Conservation (phyloP, 2,329 filamentous ascomycete genomes). For the Ceratocystis huliohia region DNA sequence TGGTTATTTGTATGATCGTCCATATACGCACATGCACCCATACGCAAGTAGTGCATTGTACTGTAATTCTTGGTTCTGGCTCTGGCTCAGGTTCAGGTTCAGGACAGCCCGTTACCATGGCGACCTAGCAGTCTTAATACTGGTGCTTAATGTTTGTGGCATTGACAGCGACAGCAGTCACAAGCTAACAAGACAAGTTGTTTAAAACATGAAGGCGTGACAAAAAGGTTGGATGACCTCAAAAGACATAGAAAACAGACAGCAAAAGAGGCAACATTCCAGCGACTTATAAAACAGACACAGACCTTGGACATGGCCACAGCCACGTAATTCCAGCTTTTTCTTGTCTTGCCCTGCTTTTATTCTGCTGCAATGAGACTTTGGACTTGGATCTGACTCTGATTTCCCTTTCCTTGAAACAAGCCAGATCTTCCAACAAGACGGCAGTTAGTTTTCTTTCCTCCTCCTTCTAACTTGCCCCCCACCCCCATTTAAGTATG, state of each 20-base stretch:
- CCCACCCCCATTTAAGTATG: not conserved
- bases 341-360: not conserved
- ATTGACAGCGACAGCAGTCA: not conserved
- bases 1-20: not conserved
- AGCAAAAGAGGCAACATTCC: not conserved
- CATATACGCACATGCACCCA: not conserved
- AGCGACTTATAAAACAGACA: not conserved
- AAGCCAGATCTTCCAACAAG: not conserved
- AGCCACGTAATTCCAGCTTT: not conserved
- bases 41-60: not conserved
- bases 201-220: not conserved
- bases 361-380: not conserved
- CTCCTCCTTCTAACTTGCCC: not conserved
- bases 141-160: not conserved
- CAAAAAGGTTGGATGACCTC: not conserved
- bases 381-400: not conserved
- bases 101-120: not conserved
- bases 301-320: not conserved
- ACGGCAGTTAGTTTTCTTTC: conserved; percentile 2
- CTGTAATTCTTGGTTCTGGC: not conserved
- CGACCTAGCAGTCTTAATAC: not conserved
- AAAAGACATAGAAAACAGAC: not conserved
- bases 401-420: not conserved
- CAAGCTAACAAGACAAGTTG: not conserved
- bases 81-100: not conserved